A percentile compares a stretch with the other conserved stretches of the same genome.
Conservation (phyloP, 1,139 yeast genomes). For the Kurtzmaniella quercitrusa region DNA sequence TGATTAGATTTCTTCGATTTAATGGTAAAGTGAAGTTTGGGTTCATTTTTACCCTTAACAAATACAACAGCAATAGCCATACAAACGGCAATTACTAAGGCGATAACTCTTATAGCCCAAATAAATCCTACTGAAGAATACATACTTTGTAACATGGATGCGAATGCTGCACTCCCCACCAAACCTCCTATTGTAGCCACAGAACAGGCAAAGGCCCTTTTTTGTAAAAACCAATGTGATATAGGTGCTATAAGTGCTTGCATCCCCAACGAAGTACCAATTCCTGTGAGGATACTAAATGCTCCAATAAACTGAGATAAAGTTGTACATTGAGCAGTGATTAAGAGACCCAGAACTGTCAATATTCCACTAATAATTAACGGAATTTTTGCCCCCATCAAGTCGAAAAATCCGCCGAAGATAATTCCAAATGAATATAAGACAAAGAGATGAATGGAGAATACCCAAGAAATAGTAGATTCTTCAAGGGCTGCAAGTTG, state of each 20-base stretch:
- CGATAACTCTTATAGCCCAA: constrained; percentile 60
- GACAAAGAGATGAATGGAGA: constrained; percentile 52
- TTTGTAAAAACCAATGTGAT: constrained; percentile 57
- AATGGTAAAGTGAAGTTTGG: background rate
- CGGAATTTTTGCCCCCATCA: constrained; percentile 47
- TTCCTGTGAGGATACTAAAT: constrained; percentile 52
- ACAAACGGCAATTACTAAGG: constrained; percentile 42
- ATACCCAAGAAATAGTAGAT: constrained; percentile 58
- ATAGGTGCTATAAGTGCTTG: constrained; percentile 59
- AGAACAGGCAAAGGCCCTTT: constrained; percentile 54
- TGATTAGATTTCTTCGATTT: background rate
- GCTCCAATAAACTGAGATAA: constrained; percentile 59
- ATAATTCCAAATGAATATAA: constrained; percentile 56
- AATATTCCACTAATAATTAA: constrained; percentile 43
- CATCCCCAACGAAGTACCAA: constrained; percentile 55
- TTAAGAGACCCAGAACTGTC: constrained; percentile 46
- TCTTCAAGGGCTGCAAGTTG: constrained; percentile 43
- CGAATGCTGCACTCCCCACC: constrained; percentile 58
- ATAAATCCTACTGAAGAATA: constrained; percentile 48
- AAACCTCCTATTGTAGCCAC: constrained; percentile 61
- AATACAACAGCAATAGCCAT: constrained; percentile 34
- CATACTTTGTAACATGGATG: constrained; percentile 48
- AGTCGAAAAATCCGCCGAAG: constrained; percentile 61
- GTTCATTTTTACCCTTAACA: constrained; percentile 38
- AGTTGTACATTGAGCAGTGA: constrained; percentile 47